phyloP scores from a whole-genome alignment of 2,329 filamentous ascomycete species.

The Aspergillus ustus region DNA sequence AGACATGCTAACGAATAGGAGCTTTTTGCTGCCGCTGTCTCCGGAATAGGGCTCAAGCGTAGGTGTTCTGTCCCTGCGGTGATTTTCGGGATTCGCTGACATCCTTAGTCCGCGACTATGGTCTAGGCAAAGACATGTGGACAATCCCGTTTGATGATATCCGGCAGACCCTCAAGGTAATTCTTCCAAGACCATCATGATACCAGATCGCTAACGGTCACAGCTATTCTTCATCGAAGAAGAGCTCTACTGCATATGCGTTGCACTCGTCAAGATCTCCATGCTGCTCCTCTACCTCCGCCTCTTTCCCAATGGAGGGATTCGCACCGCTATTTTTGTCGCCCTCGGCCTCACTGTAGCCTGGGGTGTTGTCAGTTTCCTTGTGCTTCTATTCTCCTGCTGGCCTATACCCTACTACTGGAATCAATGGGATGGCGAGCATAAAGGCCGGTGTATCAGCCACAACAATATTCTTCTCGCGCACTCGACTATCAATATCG shows the following conservation, averaged over 20 bases:
- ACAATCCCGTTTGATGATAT: slow-evolving; percentile 10
- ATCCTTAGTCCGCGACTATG: slow-evolving; percentile 2
- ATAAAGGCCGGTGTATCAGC: slow-evolving; percentile 1
- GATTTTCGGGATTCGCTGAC: not conserved
- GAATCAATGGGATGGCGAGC: slow-evolving; percentile 11
- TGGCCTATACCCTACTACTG: slow-evolving; percentile 5
- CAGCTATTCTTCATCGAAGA: slow-evolving; percentile 14
- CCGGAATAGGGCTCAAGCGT: slow-evolving; percentile 6
- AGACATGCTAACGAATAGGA: not conserved
- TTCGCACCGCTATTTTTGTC: not conserved
- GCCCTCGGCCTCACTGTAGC: not conserved
- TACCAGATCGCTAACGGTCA: not conserved
- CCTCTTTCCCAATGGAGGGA: slow-evolving; percentile 6
- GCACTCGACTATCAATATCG: slow-evolving; percentile 8
- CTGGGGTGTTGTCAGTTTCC: slow-evolving; percentile 1
- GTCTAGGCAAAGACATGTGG: slow-evolving; percentile 14
- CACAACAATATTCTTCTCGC: slow-evolving; percentile 7
- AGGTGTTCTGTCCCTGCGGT: not conserved
- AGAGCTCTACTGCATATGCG: slow-evolving; percentile 7
- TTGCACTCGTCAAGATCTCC: slow-evolving; percentile 6
- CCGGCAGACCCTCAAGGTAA: slow-evolving; percentile 5
- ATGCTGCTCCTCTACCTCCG: slow-evolving; percentile 9
- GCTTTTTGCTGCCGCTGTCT: slow-evolving; percentile 3
- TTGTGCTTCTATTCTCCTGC: slow-evolving; percentile 8
- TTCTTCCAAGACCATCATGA: not conserved